Base-by-base conservation (phyloP, 305 asterid genomes). In the Fraxinus greggii region DNA sequence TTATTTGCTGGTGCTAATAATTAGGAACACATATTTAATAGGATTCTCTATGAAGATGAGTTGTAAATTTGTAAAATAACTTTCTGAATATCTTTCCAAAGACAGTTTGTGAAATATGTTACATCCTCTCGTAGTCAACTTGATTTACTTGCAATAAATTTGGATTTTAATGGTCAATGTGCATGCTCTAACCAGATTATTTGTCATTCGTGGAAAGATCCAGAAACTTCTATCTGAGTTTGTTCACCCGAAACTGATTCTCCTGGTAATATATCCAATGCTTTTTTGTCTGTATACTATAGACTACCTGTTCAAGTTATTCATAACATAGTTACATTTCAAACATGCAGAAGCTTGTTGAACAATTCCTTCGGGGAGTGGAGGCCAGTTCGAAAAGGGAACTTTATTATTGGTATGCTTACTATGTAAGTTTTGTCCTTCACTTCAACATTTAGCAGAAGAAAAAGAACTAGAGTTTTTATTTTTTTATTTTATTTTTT, bases 351-450 rank as follows among this genome's bases (percentile, higher is more conserved):
- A 94, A 92, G 85, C 93, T 94, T 5, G 97, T 94, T 24, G 93
- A 92, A 82, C 89, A 90, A 77, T 86, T 92, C 61, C 90, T 94
- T 74, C 88, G 83, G 63, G 84, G 90, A 76, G 87, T 88, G 76
- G 92, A 90, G 54, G 84, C 84, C 48, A 83, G 88, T 82, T 81
- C 86, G 78, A 92, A 85, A 83, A 92, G 94, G 88, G 94, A 94
- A 83, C 85, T 94, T 33, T 92, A 94, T 85, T 94, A 92, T 84
- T 94, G 98, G 98, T 88, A 94, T 81, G 95, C 95, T 26, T 94
- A 94, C 84, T 94, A 94, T 85, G 97, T 94, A 92, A 93, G 98
- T 86, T 77, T 19, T 35, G 0, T 70, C 69, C n/a, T 86, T 24
- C 81, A 21, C 65, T 80, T 72, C 5, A 28, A 29, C 21, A 69